Evolutionary conservation across 208 protist species (phyloP).

Genomic region (Trypanosoma mega): DNA sequence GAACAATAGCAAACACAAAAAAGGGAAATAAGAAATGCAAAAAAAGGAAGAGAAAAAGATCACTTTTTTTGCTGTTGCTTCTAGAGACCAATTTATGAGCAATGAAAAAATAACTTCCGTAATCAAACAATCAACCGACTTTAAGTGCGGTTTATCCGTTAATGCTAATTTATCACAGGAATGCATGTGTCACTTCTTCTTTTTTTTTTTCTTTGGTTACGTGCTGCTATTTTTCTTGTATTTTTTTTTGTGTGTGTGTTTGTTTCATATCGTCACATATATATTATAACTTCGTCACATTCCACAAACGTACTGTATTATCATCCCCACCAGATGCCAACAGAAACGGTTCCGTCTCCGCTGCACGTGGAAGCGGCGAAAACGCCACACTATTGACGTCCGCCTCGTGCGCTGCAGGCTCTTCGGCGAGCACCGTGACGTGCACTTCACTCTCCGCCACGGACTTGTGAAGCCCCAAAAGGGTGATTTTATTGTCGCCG

Average conservation of each 20-base stretch:
- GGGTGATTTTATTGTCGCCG: slow-evolving; percentile 80
- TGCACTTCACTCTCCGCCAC: slow-evolving; percentile 16
- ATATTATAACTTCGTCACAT: slow-evolving; percentile 30
- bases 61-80: not conserved
- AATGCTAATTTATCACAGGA: too few relatives aligned
- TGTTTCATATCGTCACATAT: slow-evolving; percentile 4
- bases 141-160: too few relatives aligned
- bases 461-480: slow-evolving; percentile 60
- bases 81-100: too few relatives aligned
- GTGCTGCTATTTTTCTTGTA: too few relatives aligned
- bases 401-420: slow-evolving; percentile 54
- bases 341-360: slow-evolving; percentile 25
- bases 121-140: too few relatives aligned
- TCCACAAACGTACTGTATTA: slow-evolving; percentile 64
- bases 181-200: too few relatives aligned
- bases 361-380: slow-evolving; percentile 15
- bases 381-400: slow-evolving; percentile 88
- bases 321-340: slow-evolving; percentile 81
- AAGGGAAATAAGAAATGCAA: slow-evolving; percentile 9
- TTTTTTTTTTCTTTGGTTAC: too few relatives aligned
- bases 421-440: slow-evolving; percentile 33
- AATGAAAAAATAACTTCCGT: too few relatives aligned
- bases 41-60: not conserved
- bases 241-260: slow-evolving; percentile 1
- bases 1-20: slow-evolving; percentile 12